Conservation (phyloP, 1,139 yeast genomes). For the Diutina sp. region DNA sequence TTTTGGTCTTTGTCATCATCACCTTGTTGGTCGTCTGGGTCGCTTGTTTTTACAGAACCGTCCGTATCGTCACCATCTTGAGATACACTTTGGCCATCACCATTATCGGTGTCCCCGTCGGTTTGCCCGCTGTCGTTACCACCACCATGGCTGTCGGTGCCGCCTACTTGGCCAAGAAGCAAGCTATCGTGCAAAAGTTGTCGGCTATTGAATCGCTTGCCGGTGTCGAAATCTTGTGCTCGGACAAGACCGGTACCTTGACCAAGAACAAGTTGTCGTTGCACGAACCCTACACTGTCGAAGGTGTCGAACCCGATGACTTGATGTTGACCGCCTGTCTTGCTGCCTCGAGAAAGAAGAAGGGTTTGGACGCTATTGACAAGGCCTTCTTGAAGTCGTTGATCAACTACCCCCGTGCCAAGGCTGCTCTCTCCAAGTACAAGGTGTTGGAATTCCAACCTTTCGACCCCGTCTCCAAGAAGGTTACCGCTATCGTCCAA, state of each 20-base stretch:
- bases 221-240: slow-evolving; percentile 98
- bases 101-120: slow-evolving; percentile 99
- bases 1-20: slow-evolving; percentile 77
- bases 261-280: slow-evolving; percentile 95
- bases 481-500: slow-evolving; percentile 89
- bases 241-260: slow-evolving; percentile 98
- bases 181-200: slow-evolving; percentile 96
- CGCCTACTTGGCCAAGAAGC: slow-evolving; percentile 96
- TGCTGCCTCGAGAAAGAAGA: slow-evolving; percentile 98
- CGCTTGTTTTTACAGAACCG: slow-evolving; percentile 92
- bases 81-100: slow-evolving; percentile 94
- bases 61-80: slow-evolving; percentile 77
- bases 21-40: slow-evolving; percentile 87
- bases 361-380: slow-evolving; percentile 97
- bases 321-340: slow-evolving; percentile 96
- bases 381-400: slow-evolving; percentile 93
- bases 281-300: slow-evolving; percentile 98
- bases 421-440: slow-evolving; percentile 90
- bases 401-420: slow-evolving; percentile 80
- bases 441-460: slow-evolving; percentile 94
- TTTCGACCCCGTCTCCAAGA: slow-evolving; percentile 95
- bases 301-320: slow-evolving; percentile 96
- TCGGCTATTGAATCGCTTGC: slow-evolving; percentile 98
- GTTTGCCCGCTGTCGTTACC: slow-evolving; percentile 99
- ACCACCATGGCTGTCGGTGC: slow-evolving; percentile 99